Base-by-base conservation (phyloP, 1,284 basidiomycete species). In the Naganishia sp. region DNA sequence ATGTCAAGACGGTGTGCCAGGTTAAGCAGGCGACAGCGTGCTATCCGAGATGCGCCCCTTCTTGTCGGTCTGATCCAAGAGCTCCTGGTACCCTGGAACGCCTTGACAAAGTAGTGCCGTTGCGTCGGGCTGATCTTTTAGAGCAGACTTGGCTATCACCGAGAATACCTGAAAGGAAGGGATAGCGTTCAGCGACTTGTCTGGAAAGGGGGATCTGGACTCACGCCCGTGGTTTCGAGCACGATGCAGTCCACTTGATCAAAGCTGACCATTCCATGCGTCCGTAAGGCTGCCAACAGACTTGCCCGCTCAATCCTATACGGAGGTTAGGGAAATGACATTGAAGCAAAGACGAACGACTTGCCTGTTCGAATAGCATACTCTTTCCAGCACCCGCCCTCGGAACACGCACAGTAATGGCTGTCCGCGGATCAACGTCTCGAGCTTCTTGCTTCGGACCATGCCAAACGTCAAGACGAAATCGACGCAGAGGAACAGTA, bases 221-320 rank as follows among this genome's bases (percentile, higher is more conserved):
- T 36, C 23, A 60, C 57, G n/a, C 57, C 45, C n/a, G 57, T 60
- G 6, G 57, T 60, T 49, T 60, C 46, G 10, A 60, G 33, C 1
- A 60, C 23, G n/a, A 60, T 57, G 25, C 57, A 60, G 31, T 60
- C 45, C 4, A 60, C 57, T 39, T 49, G 46, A 7, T 60, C 57
- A 39, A 48, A 60, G 16, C 33, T 49, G 7, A 60, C 57, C 15
- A 48, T 33, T 4, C 45, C 57, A 16, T 60, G 57, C 57, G 45
- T 31, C 9, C 57, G 57, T 21, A 48, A 39, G 5, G 57, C 45
- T 21, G 28, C 28, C 36, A 60, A 39, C 45, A 60, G 31, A 13
- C 48, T 31, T 36, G 46, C 31, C 11, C 57, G 57, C 33, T 60
- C 57, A 16, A 60, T 23, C 13, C 57, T 60, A 18, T 13, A 25